A percentile compares a stretch with the other conserved stretches of the same genome.
Conservation (phyloP, 2,329 filamentous ascomycete species). For the Arachnomyces sp. region DNA sequence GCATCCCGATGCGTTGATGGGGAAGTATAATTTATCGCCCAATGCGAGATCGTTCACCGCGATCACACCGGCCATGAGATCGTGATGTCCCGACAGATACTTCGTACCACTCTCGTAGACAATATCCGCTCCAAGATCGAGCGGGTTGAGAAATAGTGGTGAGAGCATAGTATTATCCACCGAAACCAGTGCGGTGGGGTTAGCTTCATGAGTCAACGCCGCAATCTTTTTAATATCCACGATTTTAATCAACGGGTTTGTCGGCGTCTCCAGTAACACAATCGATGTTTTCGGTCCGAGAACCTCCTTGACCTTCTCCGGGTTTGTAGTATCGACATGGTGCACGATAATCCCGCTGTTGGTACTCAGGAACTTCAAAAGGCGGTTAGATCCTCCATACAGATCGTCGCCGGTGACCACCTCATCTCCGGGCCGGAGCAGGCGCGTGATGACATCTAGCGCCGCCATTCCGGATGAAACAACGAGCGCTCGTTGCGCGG, state of each 20-base stretch:
- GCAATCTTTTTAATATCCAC: constrained; percentile 83
- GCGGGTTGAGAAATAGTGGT: constrained; percentile 84
- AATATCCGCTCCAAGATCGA: constrained; percentile 90
- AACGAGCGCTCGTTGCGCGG: constrained; percentile 79
- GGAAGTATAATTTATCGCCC: constrained; percentile 88
- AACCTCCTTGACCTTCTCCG: constrained; percentile 60
- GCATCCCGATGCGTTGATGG: constrained; percentile 93
- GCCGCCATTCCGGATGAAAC: constrained; percentile 97
- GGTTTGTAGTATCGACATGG: constrained; percentile 86
- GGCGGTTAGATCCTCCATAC: constrained; percentile 88
- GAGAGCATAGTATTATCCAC: constrained; percentile 99
- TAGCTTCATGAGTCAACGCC: constrained; percentile 65
- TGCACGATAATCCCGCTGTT: constrained; percentile 90
- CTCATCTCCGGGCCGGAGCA: constrained; percentile 87
- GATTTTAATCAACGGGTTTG: constrained; percentile 97
- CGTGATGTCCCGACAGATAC: constrained; percentile 95
- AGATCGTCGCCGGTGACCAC: constrained; percentile 95
- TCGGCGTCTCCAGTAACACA: constrained; percentile 93
- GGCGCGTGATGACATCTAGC: constrained; percentile 86
- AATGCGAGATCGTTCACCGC: constrained; percentile 76
- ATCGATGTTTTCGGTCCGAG: constrained; percentile 79
- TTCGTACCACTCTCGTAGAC: constrained; percentile 98
- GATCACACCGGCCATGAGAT: constrained; percentile 97
- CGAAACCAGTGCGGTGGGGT: constrained; percentile 71
- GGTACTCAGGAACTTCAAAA: constrained; percentile 83